Evolutionary conservation across 1,284 basidiomycete species (phyloP).

Genomic region (Polyporus tsugae): DNA sequence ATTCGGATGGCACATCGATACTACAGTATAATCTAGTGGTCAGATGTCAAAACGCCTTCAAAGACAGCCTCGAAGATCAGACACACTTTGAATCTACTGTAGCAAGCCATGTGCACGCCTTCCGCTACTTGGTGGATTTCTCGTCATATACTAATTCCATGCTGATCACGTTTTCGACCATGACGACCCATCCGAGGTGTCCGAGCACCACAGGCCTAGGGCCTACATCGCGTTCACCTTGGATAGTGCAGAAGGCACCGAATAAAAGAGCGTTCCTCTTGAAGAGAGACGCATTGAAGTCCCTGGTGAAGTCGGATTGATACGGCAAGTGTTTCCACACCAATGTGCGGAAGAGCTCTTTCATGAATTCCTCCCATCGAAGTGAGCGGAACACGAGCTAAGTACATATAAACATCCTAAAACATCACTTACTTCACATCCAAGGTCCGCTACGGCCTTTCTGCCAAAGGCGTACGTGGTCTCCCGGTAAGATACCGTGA

Average conservation of each 20-base stretch:
- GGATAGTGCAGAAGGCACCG: background rate
- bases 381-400: background rate
- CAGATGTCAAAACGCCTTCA: too few relatives aligned
- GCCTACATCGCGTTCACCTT: background rate
- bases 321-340: too few relatives aligned
- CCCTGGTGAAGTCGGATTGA: too few relatives aligned
- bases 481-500: background rate
- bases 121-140: too few relatives aligned
- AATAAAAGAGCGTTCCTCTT: background rate
- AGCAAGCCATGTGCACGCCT: too few relatives aligned
- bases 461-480: background rate
- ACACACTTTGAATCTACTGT: too few relatives aligned
- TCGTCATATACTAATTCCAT: background rate
- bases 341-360: background rate
- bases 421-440: background rate
- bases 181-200: background rate
- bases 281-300: background rate
- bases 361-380: background rate
- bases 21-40: too few relatives aligned
- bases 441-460: background rate
- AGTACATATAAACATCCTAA: too few relatives aligned
- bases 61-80: too few relatives aligned
- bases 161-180: slow-evolving; percentile 2
- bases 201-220: background rate
- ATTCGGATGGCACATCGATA: too few relatives aligned